These are phyloP conservation scores for Melanopsichium pennsylvanicum DNA, from an alignment of 1,284 basidiomycete genomes.

Conservation along the genomic window DNA sequence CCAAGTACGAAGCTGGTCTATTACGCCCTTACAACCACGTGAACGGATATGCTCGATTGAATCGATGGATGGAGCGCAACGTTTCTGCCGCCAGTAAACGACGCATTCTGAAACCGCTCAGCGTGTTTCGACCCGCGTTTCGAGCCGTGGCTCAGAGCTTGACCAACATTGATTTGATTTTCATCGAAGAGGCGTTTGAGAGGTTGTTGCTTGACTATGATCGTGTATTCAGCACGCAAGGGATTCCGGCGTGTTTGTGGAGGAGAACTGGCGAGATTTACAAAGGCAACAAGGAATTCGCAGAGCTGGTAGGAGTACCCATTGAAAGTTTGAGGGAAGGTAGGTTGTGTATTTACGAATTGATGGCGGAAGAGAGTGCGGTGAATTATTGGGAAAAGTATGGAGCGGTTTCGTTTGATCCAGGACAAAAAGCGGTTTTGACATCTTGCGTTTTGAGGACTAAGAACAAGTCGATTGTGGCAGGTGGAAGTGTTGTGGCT, in stretches of 20 bases:
- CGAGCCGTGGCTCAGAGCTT: constrained; percentile 77
- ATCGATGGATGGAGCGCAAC: constrained; percentile 87
- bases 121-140: constrained; percentile 83
- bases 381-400: constrained; percentile 90
- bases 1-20: constrained; percentile 94
- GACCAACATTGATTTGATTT: constrained; percentile 94
- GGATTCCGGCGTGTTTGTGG: constrained; percentile 96
- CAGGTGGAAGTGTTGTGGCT: constrained; percentile 4
- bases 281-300: constrained; percentile 94
- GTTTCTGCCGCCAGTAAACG: constrained; percentile 73
- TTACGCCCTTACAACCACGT: constrained; percentile 96
- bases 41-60: constrained; percentile 62
- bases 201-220: constrained; percentile 93
- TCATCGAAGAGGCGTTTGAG: constrained; percentile 86
- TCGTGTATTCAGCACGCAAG: constrained; percentile 78
- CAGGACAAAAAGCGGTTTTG: constrained; percentile 81
- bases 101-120: constrained; percentile 85
- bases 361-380: constrained; percentile 78
- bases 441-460: constrained; percentile 82
- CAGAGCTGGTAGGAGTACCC: constrained; percentile 83
- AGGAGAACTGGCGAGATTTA: constrained; percentile 96
- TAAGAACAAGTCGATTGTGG: constrained; percentile 42
- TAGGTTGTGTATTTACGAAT: constrained; percentile 92
- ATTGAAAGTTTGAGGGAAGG: constrained; percentile 85
- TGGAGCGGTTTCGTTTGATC: constrained; percentile 75